Base-by-base conservation (phyloP, 2,329 filamentous ascomycete genomes). In the Cladophialophora chaetospira region DNA sequence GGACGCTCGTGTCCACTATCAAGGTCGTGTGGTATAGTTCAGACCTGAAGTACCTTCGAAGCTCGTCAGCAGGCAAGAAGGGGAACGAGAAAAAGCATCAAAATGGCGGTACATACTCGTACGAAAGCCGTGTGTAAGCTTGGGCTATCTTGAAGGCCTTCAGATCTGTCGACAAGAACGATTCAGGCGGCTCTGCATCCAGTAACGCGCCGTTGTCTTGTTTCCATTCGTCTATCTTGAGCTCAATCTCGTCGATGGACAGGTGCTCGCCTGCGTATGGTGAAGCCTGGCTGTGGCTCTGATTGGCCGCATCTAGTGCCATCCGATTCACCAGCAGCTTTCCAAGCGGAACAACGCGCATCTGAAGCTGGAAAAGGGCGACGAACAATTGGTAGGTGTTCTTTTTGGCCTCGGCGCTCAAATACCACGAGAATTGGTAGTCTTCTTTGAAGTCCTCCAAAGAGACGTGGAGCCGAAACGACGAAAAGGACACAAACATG, bases 11-110 rank as follows among this genome's bases (percentile, higher is more conserved):
- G 11, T 48, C 45, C 28, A 48, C 45, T 15, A 48, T 35, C 45
- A 48, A 35, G 25, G 45, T 48, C 8, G 10, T 48, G 6, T 48
- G 45, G 28, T 48, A 48, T 48, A 48, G 9, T 21, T 48, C 45
- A 13, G 45, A 31, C 26, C 45, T 29, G 5, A 35, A 48, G 23
- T 31, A 35, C 45, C 31, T 35, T 6, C 13, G n/a, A 35, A 17
- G 45, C 17, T 17, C 31, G 15, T 5, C 31, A 28, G 9, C 19
- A n/a, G 6, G 4, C 23, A 8, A 10, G 15, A 21, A 31, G 23
- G 25, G 8, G 26, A 31, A 31, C 8, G 13, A 48, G 4, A 17
- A 11, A 28, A 9, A 36, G 26, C 45, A 31, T 28, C 3, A 10
- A 31, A n/a, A 4, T 35, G 28, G 15, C 26, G 28, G 3, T 48